Evolutionary conservation across 148 eudicot genomes (phyloP).

Genomic region (Fagopyrum tataricum): DNA sequence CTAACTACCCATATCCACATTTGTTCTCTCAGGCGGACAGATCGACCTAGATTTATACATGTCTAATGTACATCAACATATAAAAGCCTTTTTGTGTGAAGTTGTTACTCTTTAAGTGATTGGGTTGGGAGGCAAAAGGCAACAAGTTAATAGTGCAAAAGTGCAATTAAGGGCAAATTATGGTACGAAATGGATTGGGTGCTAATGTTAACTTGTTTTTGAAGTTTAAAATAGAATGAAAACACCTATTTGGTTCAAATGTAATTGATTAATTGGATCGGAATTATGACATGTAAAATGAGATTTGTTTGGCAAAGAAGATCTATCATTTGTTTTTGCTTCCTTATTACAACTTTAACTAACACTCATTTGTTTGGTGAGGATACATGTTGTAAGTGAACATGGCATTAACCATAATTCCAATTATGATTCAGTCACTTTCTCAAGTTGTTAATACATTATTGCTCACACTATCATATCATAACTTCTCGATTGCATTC

Average conservation of each 20-base stretch:
- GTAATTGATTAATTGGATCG: neutral
- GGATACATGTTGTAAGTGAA: neutral
- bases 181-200: neutral
- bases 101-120: neutral
- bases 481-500: neutral
- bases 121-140: neutral
- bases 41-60: too few species aligned
- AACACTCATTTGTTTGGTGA: slow-evolving; percentile 8
- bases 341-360: slow-evolving; percentile 6
- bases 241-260: neutral
- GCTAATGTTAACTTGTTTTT: neutral
- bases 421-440: neutral
- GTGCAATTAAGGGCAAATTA: neutral
- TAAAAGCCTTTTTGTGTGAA: neutral
- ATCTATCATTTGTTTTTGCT: slow-evolving; percentile 5
- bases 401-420: neutral
- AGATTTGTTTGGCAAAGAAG: slow-evolving; percentile 2
- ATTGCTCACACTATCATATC: neutral
- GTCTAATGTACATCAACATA: neutral
- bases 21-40: too few species aligned
- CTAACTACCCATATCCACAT: too few species aligned
- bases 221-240: neutral
- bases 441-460: neutral
- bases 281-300: neutral
- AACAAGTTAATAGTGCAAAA: neutral